These are phyloP conservation scores for Dioscorea dumetorum DNA, from an alignment of 106 monocot genomes.

Conservation along the genomic window DNA sequence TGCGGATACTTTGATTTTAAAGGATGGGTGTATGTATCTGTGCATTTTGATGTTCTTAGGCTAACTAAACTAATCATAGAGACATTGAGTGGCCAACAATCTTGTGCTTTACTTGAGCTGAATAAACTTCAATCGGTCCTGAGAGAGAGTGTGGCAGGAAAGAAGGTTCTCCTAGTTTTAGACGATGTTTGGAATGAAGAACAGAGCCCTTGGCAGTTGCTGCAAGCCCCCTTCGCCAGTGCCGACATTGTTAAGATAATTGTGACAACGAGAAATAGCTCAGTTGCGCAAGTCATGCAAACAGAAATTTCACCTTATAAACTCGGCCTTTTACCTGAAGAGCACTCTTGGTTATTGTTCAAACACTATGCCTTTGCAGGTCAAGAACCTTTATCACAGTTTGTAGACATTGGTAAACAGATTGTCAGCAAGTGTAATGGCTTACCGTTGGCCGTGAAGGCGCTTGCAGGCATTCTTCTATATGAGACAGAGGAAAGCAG, in stretches of 20 bases:
- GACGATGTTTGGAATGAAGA: neutral
- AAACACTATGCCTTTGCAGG: slow-evolving; percentile 18
- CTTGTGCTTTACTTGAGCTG: neutral
- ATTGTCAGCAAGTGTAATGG: slow-evolving; percentile 23
- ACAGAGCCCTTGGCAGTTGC: neutral
- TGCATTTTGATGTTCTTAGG: neutral
- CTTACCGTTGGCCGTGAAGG: slow-evolving; percentile 25
- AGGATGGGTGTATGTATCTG: neutral
- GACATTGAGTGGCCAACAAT: neutral
- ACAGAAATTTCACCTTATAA: neutral
- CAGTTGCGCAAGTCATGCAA: slow-evolving; percentile 16
- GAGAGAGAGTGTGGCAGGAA: neutral
- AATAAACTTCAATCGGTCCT: neutral
- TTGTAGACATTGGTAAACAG: slow-evolving; percentile 16
- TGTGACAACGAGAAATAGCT: slow-evolving; percentile 7
- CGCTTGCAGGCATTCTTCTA: slow-evolving; percentile 12
- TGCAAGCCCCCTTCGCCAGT: slow-evolving; percentile 1
- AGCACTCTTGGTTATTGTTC: slow-evolving; percentile 11
- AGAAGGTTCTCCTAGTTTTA: neutral
- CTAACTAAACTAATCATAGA: neutral
- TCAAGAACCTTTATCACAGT: neutral
- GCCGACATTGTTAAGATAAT: slow-evolving; percentile 15
- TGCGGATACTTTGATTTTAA: neutral
- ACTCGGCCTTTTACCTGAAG: slow-evolving; percentile 7
- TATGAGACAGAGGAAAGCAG: slow-evolving; percentile 6